Percentiles rank a stretch among this genome's conserved stretches.
Conservation (phyloP, 2,329 filamentous ascomycete species). For the Escovopsis sp. region DNA sequence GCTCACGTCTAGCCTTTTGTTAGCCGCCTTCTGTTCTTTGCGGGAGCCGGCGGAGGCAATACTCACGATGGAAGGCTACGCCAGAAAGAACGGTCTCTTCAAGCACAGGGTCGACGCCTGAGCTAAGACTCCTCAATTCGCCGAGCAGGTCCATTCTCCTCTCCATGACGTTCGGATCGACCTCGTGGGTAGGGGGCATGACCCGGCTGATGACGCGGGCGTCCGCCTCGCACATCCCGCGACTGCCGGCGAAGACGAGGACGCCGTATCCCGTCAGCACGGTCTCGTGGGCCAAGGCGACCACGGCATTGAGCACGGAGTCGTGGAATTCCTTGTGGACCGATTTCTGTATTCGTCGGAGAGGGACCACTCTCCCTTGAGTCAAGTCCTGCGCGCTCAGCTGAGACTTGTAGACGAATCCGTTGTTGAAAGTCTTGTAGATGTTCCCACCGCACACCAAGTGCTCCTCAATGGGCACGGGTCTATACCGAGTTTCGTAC, state of each 20-base stretch:
- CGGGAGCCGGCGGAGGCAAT: not conserved
- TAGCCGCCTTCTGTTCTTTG: too few relatives aligned
- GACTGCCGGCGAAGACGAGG: slow-evolving; percentile 60
- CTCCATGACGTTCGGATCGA: slow-evolving; percentile 35
- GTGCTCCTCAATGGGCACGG: slow-evolving; percentile 62
- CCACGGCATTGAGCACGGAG: slow-evolving; percentile 53
- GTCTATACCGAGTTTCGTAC: slow-evolving; percentile 58
- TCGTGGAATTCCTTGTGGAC: slow-evolving; percentile 47
- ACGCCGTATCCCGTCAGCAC: slow-evolving; percentile 54
- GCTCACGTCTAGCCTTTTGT: not conserved
- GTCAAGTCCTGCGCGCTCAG: slow-evolving; percentile 23
- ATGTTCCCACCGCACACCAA: slow-evolving; percentile 57
- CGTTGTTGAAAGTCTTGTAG: slow-evolving; percentile 44
- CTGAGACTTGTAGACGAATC: slow-evolving; percentile 42
- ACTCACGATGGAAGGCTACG: slow-evolving; percentile 59
- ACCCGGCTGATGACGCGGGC: slow-evolving; percentile 53
- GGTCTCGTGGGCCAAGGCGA: slow-evolving; percentile 55
- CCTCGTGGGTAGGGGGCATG: slow-evolving; percentile 37
- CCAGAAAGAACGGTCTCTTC: slow-evolving; percentile 50
- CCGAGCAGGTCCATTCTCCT: slow-evolving; percentile 49
- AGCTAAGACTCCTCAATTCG: slow-evolving; percentile 49
- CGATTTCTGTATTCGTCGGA: slow-evolving; percentile 39
- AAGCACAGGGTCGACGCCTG: slow-evolving; percentile 50
- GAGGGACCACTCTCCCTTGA: slow-evolving; percentile 23
- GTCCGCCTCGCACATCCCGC: slow-evolving; percentile 51